Conservation (phyloP, 2,329 filamentous ascomycete species). For the Macrophomina pseudophaseolina region DNA sequence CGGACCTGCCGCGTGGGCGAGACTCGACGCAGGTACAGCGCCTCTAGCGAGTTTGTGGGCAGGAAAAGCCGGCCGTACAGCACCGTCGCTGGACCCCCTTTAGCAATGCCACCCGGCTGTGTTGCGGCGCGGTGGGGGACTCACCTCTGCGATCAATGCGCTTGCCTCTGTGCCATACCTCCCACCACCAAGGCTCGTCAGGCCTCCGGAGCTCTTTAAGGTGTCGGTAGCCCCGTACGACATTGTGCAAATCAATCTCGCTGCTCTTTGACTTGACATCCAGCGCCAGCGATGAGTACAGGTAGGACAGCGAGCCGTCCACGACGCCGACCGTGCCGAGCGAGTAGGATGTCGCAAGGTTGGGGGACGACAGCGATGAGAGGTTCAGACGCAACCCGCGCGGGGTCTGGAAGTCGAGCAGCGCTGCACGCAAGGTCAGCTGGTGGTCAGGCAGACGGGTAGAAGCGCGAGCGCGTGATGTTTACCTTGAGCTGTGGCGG, state of each 20-base stretch:
- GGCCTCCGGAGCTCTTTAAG: slow-evolving; percentile 68
- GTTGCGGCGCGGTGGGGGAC: slow-evolving; percentile 28
- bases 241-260: slow-evolving; percentile 73
- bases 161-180: slow-evolving; percentile 58
- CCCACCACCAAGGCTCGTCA: slow-evolving; percentile 58
- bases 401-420: slow-evolving; percentile 88
- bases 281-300: slow-evolving; percentile 88
- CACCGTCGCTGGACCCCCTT: slow-evolving; percentile 57
- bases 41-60: slow-evolving; percentile 84
- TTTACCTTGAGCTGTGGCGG: slow-evolving; percentile 78
- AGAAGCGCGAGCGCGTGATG: slow-evolving; percentile 25
- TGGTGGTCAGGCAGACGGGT: slow-evolving; percentile 5
- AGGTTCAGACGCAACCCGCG: slow-evolving; percentile 83
- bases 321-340: slow-evolving; percentile 88
- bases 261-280: slow-evolving; percentile 71
- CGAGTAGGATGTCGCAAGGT: slow-evolving; percentile 93
- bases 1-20: slow-evolving; percentile 79
- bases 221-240: slow-evolving; percentile 83
- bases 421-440: slow-evolving; percentile 56
- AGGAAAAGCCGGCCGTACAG: slow-evolving; percentile 81
- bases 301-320: slow-evolving; percentile 95
- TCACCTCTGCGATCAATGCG: slow-evolving; percentile 56
- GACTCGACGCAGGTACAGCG: slow-evolving; percentile 78
- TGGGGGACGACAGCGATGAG: slow-evolving; percentile 87
- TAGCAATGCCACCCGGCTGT: slow-evolving; percentile 30